Percentiles rank a stretch among this genome's conserved stretches.
These are phyloP conservation scores for Anethum foeniculum DNA, from an alignment of 140 eudicot species.

Conservation along the genomic window DNA sequence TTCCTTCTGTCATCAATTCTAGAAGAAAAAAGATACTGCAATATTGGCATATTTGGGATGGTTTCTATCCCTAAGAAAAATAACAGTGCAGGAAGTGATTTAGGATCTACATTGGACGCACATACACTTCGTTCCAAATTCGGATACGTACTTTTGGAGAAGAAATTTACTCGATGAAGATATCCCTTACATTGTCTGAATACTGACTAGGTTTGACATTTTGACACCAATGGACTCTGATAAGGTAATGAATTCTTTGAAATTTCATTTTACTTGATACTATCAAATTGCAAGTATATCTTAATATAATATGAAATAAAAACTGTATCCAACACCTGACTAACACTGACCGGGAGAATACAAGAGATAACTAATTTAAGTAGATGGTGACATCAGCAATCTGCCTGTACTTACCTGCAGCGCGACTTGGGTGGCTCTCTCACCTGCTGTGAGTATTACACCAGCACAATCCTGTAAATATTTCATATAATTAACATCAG, in stretches of 20 bases:
- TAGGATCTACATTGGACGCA: not conserved
- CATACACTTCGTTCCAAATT: not conserved
- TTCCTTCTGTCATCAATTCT: not conserved
- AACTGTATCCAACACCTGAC: not conserved
- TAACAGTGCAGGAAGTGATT: not conserved
- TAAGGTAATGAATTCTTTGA: not conserved
- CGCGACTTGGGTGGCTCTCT: conserved; percentile 99
- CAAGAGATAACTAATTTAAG: not conserved
- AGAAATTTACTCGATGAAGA: not conserved
- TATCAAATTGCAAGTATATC: not conserved
- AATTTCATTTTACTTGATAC: not conserved
- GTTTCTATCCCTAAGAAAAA: not conserved
- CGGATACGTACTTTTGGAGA: not conserved
- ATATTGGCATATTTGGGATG: not conserved
- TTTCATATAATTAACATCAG: not conserved
- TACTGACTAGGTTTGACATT: not conserved
- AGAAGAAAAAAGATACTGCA: not conserved
- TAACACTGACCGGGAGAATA: not conserved
- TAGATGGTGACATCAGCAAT: not conserved
- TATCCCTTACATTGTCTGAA: not conserved
- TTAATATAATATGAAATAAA: not conserved
- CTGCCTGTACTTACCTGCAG: conserved; percentile 53
- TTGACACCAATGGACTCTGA: not conserved
- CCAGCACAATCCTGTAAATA: conserved; percentile 82
- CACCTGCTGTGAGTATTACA: conserved; percentile 75